Percentiles rank a stretch among this genome's conserved stretches.
Conservation (phyloP, 192 early-diverging fungal species). For the Chytriomyces sp. region DNA sequence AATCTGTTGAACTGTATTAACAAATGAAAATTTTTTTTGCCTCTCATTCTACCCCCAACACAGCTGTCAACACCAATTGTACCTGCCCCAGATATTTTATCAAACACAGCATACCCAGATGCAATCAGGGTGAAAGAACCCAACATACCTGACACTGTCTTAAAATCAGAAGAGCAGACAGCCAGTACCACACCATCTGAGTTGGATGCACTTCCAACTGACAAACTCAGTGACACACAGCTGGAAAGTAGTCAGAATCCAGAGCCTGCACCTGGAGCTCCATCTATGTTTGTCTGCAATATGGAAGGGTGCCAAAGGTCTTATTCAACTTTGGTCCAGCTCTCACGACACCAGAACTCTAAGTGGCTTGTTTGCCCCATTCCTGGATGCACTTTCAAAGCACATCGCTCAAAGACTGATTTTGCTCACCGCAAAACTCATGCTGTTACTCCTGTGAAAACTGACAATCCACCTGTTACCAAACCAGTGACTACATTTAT, state of each 20-base stretch:
- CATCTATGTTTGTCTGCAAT: neutral
- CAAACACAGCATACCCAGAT: neutral
- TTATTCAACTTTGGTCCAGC: neutral
- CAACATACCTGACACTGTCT: neutral
- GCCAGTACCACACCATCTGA: neutral
- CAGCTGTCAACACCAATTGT: too few species aligned
- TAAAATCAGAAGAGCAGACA: neutral
- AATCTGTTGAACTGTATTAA: too few species aligned
- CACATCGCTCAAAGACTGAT: neutral
- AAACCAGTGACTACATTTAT: neutral
- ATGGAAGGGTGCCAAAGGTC: neutral
- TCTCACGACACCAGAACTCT: neutral
- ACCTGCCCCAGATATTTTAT: too few species aligned
- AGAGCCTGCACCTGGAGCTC: neutral
- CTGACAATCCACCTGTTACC: neutral
- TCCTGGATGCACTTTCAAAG: conserved; percentile 2
- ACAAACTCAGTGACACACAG: neutral
- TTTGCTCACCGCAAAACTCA: neutral
- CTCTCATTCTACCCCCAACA: too few species aligned
- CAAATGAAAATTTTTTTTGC: too few species aligned
- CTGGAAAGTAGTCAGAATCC: neutral
- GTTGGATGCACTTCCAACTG: neutral
- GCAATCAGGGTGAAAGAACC: neutral
- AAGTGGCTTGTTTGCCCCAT: neutral
- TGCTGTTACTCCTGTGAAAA: neutral